Evolutionary conservation across 441 rosid genomes (phyloP).

Genomic region (Populus hybrid): DNA sequence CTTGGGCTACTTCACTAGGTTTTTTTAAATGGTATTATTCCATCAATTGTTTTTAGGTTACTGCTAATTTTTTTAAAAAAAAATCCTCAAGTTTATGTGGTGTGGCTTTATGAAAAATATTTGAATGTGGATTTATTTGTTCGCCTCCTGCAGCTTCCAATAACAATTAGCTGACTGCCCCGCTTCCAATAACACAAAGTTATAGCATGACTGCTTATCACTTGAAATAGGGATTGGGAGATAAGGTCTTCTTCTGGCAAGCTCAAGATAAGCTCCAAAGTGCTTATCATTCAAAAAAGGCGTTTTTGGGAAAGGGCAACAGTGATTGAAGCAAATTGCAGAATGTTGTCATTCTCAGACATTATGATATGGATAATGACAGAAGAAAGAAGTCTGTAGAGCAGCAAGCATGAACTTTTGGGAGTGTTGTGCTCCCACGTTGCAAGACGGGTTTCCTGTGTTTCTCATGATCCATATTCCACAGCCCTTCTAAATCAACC

Average conservation of each 20-base stretch:
- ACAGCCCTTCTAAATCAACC: conserved; percentile 4
- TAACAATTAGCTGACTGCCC: no score
- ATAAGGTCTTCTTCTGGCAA: background rate
- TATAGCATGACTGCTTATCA: background rate
- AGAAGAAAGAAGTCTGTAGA: no score
- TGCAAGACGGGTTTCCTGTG: conserved; percentile 1
- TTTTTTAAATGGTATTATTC: no score
- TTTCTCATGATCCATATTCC: background rate
- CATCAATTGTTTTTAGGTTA: no score
- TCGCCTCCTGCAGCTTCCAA: no score
- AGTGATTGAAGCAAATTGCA: background rate
- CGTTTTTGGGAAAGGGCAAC: background rate
- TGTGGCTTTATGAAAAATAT: no score
- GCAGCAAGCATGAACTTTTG: background rate
- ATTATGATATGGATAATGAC: background rate
- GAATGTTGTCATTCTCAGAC: conserved; percentile 6
- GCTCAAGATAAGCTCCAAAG: background rate
- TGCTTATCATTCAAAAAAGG: background rate
- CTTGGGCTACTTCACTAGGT: no score
- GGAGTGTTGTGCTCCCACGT: conserved; percentile 16
- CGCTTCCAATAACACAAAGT: background rate
- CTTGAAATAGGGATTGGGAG: background rate
- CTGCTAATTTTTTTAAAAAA: no score
- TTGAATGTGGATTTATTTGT: no score
- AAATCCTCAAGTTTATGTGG: no score